Evolutionary conservation across 1,139 yeast genomes (phyloP), one percentile per base, ranked within the genome.

Genomic region (Keqinozyma sinolaborantium): DNA sequence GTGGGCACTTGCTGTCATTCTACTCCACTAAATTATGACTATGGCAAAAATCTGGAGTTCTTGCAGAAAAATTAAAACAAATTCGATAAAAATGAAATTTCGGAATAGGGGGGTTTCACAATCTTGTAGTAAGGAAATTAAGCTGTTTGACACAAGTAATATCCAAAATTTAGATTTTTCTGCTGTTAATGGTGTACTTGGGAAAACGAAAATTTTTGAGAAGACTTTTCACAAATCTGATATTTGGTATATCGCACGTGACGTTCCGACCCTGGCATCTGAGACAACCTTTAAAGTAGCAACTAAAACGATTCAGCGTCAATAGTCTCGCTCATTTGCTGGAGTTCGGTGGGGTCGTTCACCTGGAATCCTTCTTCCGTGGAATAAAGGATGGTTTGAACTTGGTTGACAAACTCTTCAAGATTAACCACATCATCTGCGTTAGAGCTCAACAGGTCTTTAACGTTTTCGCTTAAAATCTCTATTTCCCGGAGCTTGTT

Each of bases 401-500:
- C 70, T 47, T 82, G 82, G 27, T 69, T 64, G 28, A 83, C 51
- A 25, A 84, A 60, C 25, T 55, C 44, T 23, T 54, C 37, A 46
- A 63, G 54, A 45, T 53, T 46, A 30, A 51, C 46, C 23, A 60
- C 58, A 18, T 50, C 52, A 18, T 50, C 52, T 32, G 50, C 47
- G n/a, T 54, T 58, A 8, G 46, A 48, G 12, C 12, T 23, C n/a
- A 35, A 47, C 18, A 38, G 25, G 26, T 78, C 84, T 34, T 72
- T 73, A 11, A 83, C 73, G 23, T 79, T 73, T 50, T 83, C 88
- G 14, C 83, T 75, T 32, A 90, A 60, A 21, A 87, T 77, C 57
- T 92, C 98, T 39, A 92, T 85, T 39, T 84, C 95, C 39, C 96
- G 74, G 33, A 92, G 67, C 59, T 92, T 92, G 48, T 83, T 82